These are phyloP conservation scores for Stellera chamaejasme DNA, from an alignment of 345 rosid genomes.

Conservation along the genomic window DNA sequence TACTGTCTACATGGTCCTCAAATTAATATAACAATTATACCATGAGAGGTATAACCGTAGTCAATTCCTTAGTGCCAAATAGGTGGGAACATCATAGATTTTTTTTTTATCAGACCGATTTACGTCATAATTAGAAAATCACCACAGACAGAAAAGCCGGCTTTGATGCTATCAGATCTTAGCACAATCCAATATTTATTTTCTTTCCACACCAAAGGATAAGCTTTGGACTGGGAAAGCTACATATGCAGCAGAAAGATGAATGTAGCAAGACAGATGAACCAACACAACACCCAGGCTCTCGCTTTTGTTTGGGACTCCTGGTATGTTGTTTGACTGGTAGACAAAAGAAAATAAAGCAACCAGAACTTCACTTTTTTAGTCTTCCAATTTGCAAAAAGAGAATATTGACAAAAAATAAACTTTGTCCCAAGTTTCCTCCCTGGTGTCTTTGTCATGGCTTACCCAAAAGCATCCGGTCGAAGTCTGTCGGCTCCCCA, in stretches of 20 bases:
- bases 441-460: conserved; percentile 21
- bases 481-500: conserved; percentile 65
- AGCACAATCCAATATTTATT: no score
- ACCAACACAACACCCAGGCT: background rate
- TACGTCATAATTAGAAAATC: no score
- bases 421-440: background rate
- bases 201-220: no score
- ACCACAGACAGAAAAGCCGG: no score
- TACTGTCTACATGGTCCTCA: background rate
- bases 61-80: no score
- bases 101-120: no score
- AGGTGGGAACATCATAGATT: no score
- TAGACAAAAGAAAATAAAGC: no score
- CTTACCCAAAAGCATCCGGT: conserved; percentile 88
- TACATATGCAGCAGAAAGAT: background rate
- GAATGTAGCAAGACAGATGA: background rate
- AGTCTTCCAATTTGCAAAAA: background rate
- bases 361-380: background rate
- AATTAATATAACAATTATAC: background rate
- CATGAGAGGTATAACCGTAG: no score
- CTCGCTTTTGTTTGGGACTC: background rate
- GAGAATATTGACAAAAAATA: background rate
- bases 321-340: no score
- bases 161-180: no score
- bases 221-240: conserved; percentile 1